Percentiles rank a stretch among this genome's conserved stretches.
These are phyloP conservation scores for Galeopsis tetrahit DNA, from an alignment of 257 asterid genomes.

Conservation along the genomic window DNA sequence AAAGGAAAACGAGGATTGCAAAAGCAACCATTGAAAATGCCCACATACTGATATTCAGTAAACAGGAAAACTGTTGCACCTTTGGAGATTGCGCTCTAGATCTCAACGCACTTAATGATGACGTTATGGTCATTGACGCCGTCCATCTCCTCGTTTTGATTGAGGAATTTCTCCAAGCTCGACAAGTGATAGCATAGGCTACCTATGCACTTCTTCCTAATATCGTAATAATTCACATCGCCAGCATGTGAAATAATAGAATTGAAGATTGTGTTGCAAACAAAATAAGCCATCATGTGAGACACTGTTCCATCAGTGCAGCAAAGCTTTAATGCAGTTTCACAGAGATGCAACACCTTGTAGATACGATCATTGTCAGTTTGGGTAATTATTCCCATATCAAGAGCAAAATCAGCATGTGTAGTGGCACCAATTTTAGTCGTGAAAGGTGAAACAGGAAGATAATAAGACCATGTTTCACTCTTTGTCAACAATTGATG, in stretches of 20 bases:
- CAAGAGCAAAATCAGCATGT: slow-evolving; percentile 89
- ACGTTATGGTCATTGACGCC: slow-evolving; percentile 68
- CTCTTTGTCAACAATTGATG: slow-evolving; percentile 63
- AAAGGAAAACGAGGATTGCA: slow-evolving; percentile 83
- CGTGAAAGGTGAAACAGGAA: too few relatives aligned
- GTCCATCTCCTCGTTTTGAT: slow-evolving; percentile 82
- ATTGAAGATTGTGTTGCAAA: slow-evolving; percentile 69
- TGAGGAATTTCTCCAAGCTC: slow-evolving; percentile 64
- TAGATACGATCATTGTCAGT: slow-evolving; percentile 73
- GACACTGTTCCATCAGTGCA: slow-evolving; percentile 36
- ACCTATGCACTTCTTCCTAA: slow-evolving; percentile 73
- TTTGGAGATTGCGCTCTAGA: slow-evolving; percentile 84
- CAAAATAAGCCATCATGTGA: slow-evolving; percentile 80
- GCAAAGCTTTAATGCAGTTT: slow-evolving; percentile 13
- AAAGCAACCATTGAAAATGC: slow-evolving; percentile 82
- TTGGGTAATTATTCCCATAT: slow-evolving; percentile 70
- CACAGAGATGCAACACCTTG: slow-evolving; percentile 80
- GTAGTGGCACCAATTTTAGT: slow-evolving; percentile 33
- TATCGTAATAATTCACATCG: slow-evolving; percentile 31
- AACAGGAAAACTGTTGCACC: slow-evolving; percentile 91
- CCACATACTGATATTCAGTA: slow-evolving; percentile 78
- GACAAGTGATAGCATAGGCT: slow-evolving; percentile 83
- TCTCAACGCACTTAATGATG: slow-evolving; percentile 79
- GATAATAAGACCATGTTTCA: not conserved
- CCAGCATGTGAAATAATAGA: slow-evolving; percentile 63